Base-by-base conservation (phyloP, 1,284 basidiomycete species). In the Sporisorium scitamineum region DNA sequence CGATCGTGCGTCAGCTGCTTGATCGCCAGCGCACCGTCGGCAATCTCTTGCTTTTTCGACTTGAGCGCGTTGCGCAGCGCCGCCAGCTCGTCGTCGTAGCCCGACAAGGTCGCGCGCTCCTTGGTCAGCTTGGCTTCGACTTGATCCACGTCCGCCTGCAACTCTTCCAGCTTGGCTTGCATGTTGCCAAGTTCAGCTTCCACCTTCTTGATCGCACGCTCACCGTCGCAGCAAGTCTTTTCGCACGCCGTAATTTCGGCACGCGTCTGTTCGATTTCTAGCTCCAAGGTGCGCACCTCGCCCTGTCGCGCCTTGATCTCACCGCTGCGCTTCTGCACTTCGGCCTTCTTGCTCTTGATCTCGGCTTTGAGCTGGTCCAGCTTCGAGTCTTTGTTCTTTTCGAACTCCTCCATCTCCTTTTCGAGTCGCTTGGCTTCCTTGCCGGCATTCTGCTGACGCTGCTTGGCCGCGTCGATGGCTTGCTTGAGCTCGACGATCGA, bases 391-490 rank as follows among this genome's bases (percentile, higher is more conserved):
- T 97, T 97, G 88, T 99, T 95, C 86, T 94, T 92, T 88, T 97
- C 95, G 88, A 99, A 97, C 88, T 99, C 97, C 59, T 90, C 91
- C 94, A 99, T 98, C 85, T 99, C 97, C 82, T 92, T 92, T 87
- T 98, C 93, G 26, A 98, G 90, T 75, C 92, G 92, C 87, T 91
- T 91, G 83, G 90, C 90, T 71, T 98, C 95, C 0, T 88, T 90
- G 59, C 91, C 87, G 0, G 94, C 93, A 2, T 88, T 88, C 77
- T 90, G 90, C 84, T 96, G 92, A 81, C 93, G 92, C 62, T 90
- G 88, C 83, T 92, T 91, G 8, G 94, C 91, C 0, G 86, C 87
- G 61, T 90, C 86, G 32, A 94, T 88, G 1, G 91, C 89, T 18
- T 87, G 86, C 61, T 90, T 90, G n/a, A 96, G 88, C 57, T 92